Conservation (phyloP, 2,329 filamentous ascomycete species). For the Hymenoscyphus infarciens region DNA sequence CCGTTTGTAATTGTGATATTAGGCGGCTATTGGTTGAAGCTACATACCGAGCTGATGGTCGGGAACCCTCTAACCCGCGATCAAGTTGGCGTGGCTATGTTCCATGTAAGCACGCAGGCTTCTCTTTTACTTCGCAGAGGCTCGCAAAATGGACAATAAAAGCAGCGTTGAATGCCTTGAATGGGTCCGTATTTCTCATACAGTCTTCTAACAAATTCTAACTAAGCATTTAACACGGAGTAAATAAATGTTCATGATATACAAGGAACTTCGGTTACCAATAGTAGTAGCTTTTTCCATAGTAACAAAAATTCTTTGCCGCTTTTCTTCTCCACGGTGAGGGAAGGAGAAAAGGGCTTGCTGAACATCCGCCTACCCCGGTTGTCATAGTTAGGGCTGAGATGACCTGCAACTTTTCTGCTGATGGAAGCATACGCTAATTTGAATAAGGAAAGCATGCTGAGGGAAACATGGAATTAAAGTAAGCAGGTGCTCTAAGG, state of each 20-base stretch:
- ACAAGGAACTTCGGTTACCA: too few species aligned
- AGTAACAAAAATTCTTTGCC: neutral
- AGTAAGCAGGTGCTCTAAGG: neutral
- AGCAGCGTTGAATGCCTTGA: neutral
- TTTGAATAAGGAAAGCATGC: neutral
- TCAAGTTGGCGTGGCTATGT: conserved; percentile 3
- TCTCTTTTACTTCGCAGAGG: neutral
- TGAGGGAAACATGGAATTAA: neutral
- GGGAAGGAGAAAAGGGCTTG: neutral
- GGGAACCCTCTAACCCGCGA: neutral
- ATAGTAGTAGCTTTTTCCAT: neutral
- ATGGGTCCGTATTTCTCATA: neutral
- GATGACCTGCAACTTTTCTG: neutral
- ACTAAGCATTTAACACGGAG: too few species aligned
- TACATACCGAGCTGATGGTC: neutral
- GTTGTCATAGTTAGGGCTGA: neutral
- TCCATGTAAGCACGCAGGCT: neutral
- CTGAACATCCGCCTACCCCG: neutral
- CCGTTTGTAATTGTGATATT: neutral
- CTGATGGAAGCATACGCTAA: neutral
- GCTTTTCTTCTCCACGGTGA: neutral
- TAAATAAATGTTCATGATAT: too few species aligned
- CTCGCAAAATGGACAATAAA: neutral
- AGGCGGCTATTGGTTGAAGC: neutral
- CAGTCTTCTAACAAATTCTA: too few species aligned